Percentiles rank a stretch among this genome's conserved stretches.
These are phyloP conservation scores for Lentinus polychrous DNA, from an alignment of 1,284 basidiomycete genomes.

Conservation along the genomic window DNA sequence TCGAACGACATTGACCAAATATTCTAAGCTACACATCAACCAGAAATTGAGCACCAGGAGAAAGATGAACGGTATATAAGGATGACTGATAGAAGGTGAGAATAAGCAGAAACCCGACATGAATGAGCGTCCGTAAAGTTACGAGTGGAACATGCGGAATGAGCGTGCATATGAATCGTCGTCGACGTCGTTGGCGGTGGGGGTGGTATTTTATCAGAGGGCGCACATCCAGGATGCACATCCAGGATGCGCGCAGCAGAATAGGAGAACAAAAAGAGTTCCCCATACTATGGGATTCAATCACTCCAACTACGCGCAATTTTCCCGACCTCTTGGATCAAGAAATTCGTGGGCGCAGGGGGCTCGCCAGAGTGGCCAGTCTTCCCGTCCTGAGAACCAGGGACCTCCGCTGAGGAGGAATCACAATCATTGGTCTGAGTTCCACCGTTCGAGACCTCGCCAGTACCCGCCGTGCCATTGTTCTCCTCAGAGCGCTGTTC, in stretches of 20 bases:
- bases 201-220: no score
- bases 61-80: no score
- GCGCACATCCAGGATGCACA: neutral
- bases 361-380: neutral
- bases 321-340: conserved; percentile 22
- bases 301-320: conserved; percentile 28
- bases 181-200: no score
- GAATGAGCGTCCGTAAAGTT: no score
- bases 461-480: neutral
- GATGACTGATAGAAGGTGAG: no score
- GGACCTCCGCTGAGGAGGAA: neutral
- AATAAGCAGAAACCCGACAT: no score
- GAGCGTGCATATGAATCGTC: no score
- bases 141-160: no score
- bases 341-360: conserved; percentile 17
- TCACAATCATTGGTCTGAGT: neutral
- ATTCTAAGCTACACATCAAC: no score
- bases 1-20: no score
- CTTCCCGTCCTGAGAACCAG: neutral
- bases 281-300: conserved; percentile 7
- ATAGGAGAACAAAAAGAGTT: neutral
- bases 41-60: no score
- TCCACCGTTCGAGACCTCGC: neutral
- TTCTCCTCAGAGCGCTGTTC: neutral
- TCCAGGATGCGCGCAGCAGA: neutral